phyloP scores from a whole-genome alignment of 1,139 yeast genomes.

The Yamadazyma pseudoaaseri region DNA sequence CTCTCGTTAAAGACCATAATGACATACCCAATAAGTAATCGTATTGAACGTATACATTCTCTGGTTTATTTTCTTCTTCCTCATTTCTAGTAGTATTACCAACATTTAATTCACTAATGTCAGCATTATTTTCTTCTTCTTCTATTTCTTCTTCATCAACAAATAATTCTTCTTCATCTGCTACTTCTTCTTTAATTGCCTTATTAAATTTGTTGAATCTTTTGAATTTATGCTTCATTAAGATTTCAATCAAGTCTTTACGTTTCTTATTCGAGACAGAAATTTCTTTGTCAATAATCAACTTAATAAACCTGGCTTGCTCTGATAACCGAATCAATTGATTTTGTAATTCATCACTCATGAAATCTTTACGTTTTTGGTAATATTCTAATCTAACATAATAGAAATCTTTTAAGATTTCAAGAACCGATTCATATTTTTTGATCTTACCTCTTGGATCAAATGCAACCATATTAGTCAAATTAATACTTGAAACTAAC shows the following conservation, averaged over 20 bases:
- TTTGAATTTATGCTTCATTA: slow-evolving; percentile 67
- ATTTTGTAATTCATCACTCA: slow-evolving; percentile 68
- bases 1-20: slow-evolving; percentile 89
- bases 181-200: slow-evolving; percentile 31
- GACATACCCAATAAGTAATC: slow-evolving; percentile 86
- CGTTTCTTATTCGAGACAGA: slow-evolving; percentile 75
- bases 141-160: slow-evolving; percentile 27
- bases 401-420: slow-evolving; percentile 81
- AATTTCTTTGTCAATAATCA: slow-evolving; percentile 77
- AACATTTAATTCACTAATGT: slow-evolving; percentile 32
- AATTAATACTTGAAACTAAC: slow-evolving; percentile 62
- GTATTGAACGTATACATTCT: slow-evolving; percentile 52
- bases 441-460: slow-evolving; percentile 90
- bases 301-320: slow-evolving; percentile 89
- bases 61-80: slow-evolving; percentile 35
- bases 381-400: slow-evolving; percentile 85
- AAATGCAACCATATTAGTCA: slow-evolving; percentile 93
- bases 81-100: slow-evolving; percentile 29
- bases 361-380: slow-evolving; percentile 83
- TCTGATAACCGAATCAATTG: slow-evolving; percentile 72
- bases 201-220: slow-evolving; percentile 70
- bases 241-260: slow-evolving; percentile 58
- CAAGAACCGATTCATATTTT: slow-evolving; percentile 71
- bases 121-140: slow-evolving; percentile 40
- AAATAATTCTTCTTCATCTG: slow-evolving; percentile 13